Evolutionary conservation across 1,284 basidiomycete genomes (phyloP), one percentile per base, ranked within the genome.

Genomic region (Pholiota adiposa): DNA sequence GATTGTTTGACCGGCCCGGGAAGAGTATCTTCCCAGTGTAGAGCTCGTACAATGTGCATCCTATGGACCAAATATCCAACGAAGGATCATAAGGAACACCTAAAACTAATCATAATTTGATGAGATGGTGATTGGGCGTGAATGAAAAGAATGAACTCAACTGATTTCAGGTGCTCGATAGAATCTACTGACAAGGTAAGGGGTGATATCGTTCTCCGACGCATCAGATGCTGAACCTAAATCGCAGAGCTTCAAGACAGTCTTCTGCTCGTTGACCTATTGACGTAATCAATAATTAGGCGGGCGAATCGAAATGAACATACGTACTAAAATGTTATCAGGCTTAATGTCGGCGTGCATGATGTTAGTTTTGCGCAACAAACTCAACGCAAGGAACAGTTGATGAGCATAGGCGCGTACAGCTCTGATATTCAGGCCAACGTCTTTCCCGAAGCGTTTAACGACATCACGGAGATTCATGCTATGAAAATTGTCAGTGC

Each of bases 291-390:
- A 58, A 63, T 18, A 58, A 34, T 34, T 49, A 23, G 38, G 46
- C 8, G 25, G 9, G 23, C 19, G 18, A 51, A 31, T 38, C 19
- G 23, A 46, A 34, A 23, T 38, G 33, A 29, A 52, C 27, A 6
- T 19, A 82, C 88, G 46, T 63, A 94, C 95, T 67, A 97, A 74
- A 50, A 98, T 96, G 71, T 98, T 98, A 73, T 97, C 96, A 19
- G 96, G 96, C 75, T 98, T 98, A 73, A 99, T 93, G 72, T 99
- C 97, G 4, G 97, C 97, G 69, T 99, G 97, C 83, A 98, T 97
- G 60, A 99, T 87, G 64, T 92, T 93, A 63, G 88, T 85, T 76
- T 98, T 98, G 65, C 88, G 87, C 70, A 99, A 80, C 51, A 97
- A 81, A 65, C 90, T 87, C 61, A 98, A 78, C 16, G 94, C 86